phyloP scores from a whole-genome alignment of 768 basidiomycete species.

The Dentipellis fragilis region DNA sequence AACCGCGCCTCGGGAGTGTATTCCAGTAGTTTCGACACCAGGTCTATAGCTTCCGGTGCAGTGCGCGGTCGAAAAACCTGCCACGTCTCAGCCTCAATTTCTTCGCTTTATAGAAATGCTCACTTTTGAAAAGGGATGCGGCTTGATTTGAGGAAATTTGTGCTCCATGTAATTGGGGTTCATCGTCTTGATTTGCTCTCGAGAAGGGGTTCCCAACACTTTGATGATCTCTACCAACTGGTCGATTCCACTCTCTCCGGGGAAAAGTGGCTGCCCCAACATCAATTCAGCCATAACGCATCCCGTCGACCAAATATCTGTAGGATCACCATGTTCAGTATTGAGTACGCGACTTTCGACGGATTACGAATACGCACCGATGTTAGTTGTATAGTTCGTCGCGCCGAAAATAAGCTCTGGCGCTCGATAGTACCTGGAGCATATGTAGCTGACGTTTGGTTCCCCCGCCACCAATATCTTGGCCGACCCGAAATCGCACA shows the following conservation, averaged over 20 bases:
- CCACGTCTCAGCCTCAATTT: no score
- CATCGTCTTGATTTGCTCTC: constrained; percentile 99
- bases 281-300: constrained; percentile 99
- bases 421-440: constrained; percentile 98
- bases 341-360: not conserved
- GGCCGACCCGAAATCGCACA: constrained; percentile 98
- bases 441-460: constrained; percentile 99
- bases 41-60: constrained; percentile 88
- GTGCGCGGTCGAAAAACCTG: constrained; percentile 96
- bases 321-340: not conserved
- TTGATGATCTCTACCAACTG: constrained; percentile 99
- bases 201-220: constrained; percentile 93
- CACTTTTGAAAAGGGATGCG: constrained; percentile 98
- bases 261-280: constrained; percentile 98
- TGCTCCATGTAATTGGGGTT: constrained; percentile 99
- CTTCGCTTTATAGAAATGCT: constrained; percentile 3
- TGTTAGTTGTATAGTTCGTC: constrained; percentile 99
- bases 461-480: constrained; percentile 98
- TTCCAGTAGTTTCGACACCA: constrained; percentile 90
- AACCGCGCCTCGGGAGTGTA: constrained; percentile 94
- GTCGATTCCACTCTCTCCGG: constrained; percentile 97
- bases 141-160: constrained; percentile 99
- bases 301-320: constrained; percentile 99
- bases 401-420: constrained; percentile 99
- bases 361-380: constrained; percentile 50